Evolutionary conservation across 208 protist genomes (phyloP), one percentile per base, ranked within the genome.

Genomic region (Trypanosoma scelopori): DNA sequence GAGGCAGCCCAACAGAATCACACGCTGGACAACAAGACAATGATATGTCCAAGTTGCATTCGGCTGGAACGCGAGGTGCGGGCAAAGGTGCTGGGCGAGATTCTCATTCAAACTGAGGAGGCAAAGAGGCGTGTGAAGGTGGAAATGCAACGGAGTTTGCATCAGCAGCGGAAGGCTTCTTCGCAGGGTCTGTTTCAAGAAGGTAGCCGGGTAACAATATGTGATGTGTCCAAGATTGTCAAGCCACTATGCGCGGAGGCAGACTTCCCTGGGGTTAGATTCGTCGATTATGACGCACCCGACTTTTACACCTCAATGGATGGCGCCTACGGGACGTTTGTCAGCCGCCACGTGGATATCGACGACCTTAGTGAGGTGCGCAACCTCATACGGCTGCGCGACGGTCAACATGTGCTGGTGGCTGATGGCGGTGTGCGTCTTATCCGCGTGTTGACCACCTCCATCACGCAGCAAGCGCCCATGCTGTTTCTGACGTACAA

Each of bases 311-410:
- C 67, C 23, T 52, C 67, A 15, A 76, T 96, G 69, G 73, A 91
- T 16, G 85, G 82, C 7, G 87, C 85, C 13, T 90, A 92, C 58
- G 90, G 87, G 45, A 92, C 82, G 11, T 89, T 92, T 69, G 69
- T 96, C 39, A 90, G 79, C 66, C 87, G 83, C 55, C 90, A 96
- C 59, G 87, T 96, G 1, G 87, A 95, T 58, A 77, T 92, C 23
- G 85, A 92, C 65, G 87, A 96, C 65, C 78, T 77, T 49, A 82
- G 74, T 53, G 90, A 96, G 76, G 64, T 96, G 53, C 82, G 83
- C 58, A 92, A 85, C 61, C 81, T 96, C 22, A 85, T 96, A 18
- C 78, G 90, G 9, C 75, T 96, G 37, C 79, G 84, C 3, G 81
- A 83, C 52, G 87, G 87, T 28, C 67, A 77, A 18, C 87, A 96